A percentile compares a stretch with the other conserved stretches of the same genome.
Conservation (phyloP, 805 yeast genomes). For the Lipomyces starkeyi region DNA sequence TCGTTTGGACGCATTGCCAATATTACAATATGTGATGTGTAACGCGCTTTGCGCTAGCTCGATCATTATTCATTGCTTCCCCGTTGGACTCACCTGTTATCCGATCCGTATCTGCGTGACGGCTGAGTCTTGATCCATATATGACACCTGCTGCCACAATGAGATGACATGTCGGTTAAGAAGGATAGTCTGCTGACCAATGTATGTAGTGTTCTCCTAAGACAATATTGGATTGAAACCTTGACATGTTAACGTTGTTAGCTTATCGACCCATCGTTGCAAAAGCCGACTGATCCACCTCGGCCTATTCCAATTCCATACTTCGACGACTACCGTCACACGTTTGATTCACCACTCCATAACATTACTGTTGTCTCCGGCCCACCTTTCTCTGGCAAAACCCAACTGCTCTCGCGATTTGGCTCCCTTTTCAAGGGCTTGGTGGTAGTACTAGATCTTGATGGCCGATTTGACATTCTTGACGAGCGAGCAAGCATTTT, state of each 20-base stretch:
- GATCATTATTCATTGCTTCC: no score
- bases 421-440: slow-evolving; percentile 11
- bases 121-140: neutral
- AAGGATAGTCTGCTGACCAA: neutral
- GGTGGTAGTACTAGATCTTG: slow-evolving; percentile 32
- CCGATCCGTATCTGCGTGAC: neutral
- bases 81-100: no score
- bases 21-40: no score
- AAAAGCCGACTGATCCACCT: neutral
- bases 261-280: neutral
- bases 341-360: slow-evolving; percentile 1
- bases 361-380: slow-evolving; percentile 26
- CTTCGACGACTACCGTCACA: slow-evolving; percentile 9
- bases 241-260: neutral
- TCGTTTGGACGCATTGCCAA: no score
- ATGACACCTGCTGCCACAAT: neutral
- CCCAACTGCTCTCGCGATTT: slow-evolving; percentile 20
- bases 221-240: neutral
- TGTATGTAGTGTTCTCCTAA: neutral
- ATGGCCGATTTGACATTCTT: slow-evolving; percentile 23
- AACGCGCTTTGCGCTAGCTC: no score
- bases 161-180: slow-evolving; percentile 9
- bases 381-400: slow-evolving; percentile 31
- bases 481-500: slow-evolving; percentile 1
- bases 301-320: slow-evolving; percentile 17